Evolutionary conservation across 192 early-diverging fungal species (phyloP).

Genomic region (Coemansia sp.): DNA sequence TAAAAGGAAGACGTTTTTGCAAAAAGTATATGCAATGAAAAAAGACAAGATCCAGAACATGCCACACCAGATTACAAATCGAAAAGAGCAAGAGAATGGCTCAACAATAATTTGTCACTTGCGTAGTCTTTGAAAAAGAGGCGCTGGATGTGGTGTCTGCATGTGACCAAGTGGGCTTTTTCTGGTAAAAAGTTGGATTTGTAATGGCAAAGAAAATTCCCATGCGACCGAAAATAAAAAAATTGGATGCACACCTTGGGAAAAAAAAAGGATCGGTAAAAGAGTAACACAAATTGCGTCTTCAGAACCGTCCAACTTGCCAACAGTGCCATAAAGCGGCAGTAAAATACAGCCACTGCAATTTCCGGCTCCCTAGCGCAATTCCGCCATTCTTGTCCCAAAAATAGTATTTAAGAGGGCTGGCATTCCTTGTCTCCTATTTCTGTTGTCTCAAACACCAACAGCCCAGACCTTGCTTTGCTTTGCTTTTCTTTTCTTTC

Average conservation of each 20-base stretch:
- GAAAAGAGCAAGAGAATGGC: neutral
- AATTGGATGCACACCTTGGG: too few relatives aligned
- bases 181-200: neutral
- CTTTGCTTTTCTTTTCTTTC: neutral
- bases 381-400: neutral
- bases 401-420: neutral
- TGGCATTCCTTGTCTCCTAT: neutral
- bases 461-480: neutral
- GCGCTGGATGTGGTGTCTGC: neutral
- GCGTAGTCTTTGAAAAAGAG: neutral
- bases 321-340: neutral
- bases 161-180: neutral
- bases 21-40: neutral
- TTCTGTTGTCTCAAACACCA: neutral
- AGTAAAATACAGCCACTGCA: too few relatives aligned
- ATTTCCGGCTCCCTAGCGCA: neutral
- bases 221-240: neutral
- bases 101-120: neutral
- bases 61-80: neutral
- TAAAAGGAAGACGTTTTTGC: neutral
- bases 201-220: neutral
- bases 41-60: neutral
- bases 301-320: neutral
- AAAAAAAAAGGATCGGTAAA: neutral
- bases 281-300: neutral